A percentile compares a stretch with the other conserved stretches of the same genome.
phyloP scores from a whole-genome alignment of 306 rosid species.

The Arachis hypogaea region DNA sequence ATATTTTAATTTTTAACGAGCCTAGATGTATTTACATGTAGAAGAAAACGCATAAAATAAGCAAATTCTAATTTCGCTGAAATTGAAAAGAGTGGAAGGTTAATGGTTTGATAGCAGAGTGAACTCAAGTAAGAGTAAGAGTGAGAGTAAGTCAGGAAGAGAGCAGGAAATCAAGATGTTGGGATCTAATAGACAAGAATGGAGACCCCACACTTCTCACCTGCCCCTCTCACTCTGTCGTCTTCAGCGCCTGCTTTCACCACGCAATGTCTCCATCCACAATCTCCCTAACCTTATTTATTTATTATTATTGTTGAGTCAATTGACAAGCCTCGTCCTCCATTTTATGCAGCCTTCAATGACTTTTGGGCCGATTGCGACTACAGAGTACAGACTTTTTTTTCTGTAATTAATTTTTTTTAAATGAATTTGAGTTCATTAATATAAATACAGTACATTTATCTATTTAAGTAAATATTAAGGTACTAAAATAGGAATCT shows the following conservation, averaged over 20 bases:
- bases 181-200: slow-evolving; percentile 74
- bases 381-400: too few species aligned
- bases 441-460: too few species aligned
- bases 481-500: too few species aligned
- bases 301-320: too few species aligned
- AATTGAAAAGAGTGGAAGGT: too few species aligned
- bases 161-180: slow-evolving; percentile 39
- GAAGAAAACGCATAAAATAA: too few species aligned
- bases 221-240: slow-evolving; percentile 2
- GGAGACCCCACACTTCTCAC: slow-evolving; percentile 54
- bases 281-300: neutral
- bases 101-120: neutral
- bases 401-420: too few species aligned
- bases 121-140: neutral
- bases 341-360: neutral
- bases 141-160: neutral
- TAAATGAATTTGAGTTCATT: too few species aligned
- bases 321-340: neutral
- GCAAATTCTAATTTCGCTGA: too few species aligned
- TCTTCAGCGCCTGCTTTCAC: slow-evolving; percentile 19
- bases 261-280: neutral
- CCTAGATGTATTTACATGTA: too few species aligned
- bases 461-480: too few species aligned
- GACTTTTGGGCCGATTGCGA: neutral
- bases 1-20: too few species aligned